phyloP scores from a whole-genome alignment of 306 rosid species.

The Cicer arietinum region DNA sequence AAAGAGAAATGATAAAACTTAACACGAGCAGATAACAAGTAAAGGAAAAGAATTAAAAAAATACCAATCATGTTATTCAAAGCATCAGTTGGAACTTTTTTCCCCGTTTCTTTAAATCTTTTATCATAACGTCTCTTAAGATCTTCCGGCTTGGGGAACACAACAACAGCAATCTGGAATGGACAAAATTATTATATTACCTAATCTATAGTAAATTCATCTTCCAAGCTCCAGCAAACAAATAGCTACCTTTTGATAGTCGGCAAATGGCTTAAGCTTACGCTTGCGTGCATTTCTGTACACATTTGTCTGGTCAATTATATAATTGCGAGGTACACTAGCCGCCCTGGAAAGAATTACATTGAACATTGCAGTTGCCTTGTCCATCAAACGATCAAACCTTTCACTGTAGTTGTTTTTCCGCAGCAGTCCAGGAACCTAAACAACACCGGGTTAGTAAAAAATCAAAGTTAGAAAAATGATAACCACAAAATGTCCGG shows the following conservation, averaged over 20 bases:
- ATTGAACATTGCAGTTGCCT: slow-evolving; percentile 58
- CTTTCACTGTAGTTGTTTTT: slow-evolving; percentile 58
- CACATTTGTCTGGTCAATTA: slow-evolving; percentile 70
- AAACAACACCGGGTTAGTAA: slow-evolving; percentile 25
- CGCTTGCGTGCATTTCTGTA: slow-evolving; percentile 63
- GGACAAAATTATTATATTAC: not conserved
- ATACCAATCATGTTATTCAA: slow-evolving; percentile 65
- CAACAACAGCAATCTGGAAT: slow-evolving; percentile 63
- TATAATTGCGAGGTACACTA: slow-evolving; percentile 61
- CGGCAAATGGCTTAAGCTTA: slow-evolving; percentile 59
- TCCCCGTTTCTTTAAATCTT: slow-evolving; percentile 58
- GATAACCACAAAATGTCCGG: not conserved
- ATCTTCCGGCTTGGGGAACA: slow-evolving; percentile 63
- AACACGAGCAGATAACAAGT: slow-evolving; percentile 1
- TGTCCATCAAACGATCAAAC: slow-evolving; percentile 60
- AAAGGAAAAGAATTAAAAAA: slow-evolving; percentile 5
- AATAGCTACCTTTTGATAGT: slow-evolving; percentile 55
- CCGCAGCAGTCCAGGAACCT: slow-evolving; percentile 61
- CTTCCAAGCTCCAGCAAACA: slow-evolving; percentile 24
- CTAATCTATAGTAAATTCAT: not conserved
- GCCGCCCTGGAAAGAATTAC: slow-evolving; percentile 58
- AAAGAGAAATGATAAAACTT: slow-evolving; percentile 7
- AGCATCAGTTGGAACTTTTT: slow-evolving; percentile 62
- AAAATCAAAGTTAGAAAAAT: not conserved
- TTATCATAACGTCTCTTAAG: slow-evolving; percentile 49